phyloP scores from a whole-genome alignment of 805 yeast genomes.

The Lipomyces mesembrius region DNA sequence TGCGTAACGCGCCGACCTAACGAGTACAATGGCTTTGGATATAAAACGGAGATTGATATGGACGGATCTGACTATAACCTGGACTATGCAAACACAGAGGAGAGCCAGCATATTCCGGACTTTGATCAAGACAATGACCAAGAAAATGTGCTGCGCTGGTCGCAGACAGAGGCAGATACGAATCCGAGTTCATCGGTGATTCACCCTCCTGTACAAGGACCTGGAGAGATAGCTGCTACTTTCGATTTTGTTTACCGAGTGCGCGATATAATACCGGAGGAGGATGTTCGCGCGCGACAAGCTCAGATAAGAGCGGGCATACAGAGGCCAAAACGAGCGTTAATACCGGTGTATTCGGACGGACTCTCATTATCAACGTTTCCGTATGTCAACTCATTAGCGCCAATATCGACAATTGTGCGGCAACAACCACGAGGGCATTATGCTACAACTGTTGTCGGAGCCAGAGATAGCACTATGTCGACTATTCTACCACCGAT shows the following conservation, averaged over 20 bases:
- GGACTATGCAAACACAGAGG: slow-evolving; percentile 7
- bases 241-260: slow-evolving; percentile 24
- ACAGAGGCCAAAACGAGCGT: slow-evolving; percentile 23
- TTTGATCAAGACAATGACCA: slow-evolving; percentile 21
- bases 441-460: slow-evolving; percentile 26
- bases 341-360: slow-evolving; percentile 40
- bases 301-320: neutral
- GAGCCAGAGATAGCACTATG: slow-evolving; percentile 6
- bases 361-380: slow-evolving; percentile 41
- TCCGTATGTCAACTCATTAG: slow-evolving; percentile 43
- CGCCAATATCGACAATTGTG: slow-evolving; percentile 36
- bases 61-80: slow-evolving; percentile 10
- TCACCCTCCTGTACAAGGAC: slow-evolving; percentile 22
- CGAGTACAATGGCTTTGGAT: neutral
- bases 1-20: slow-evolving; percentile 8
- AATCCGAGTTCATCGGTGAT: neutral
- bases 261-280: slow-evolving; percentile 24
- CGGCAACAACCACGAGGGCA: slow-evolving; percentile 32
- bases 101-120: slow-evolving; percentile 11
- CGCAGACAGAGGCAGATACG: slow-evolving; percentile 5
- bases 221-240: slow-evolving; percentile 5
- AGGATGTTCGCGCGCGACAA: slow-evolving; percentile 7
- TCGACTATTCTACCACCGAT: slow-evolving; percentile 29
- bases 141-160: neutral
- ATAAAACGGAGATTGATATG: neutral